phyloP scores from a whole-genome alignment of 768 basidiomycete species.

The Suillus americanus region DNA sequence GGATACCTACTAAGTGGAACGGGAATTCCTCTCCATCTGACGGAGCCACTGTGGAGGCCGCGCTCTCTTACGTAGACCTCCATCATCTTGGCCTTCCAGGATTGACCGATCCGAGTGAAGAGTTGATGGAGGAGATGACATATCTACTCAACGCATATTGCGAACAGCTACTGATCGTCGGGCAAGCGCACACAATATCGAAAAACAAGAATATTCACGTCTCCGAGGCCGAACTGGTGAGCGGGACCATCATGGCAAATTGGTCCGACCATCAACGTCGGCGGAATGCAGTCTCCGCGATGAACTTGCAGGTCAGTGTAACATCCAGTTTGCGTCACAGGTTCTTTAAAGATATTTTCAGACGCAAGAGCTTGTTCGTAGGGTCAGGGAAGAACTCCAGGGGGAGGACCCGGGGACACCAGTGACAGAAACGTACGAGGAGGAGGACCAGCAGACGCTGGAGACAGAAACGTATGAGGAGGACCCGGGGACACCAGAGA shows the following conservation, averaged over 20 bases:
- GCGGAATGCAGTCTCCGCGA: slow-evolving; percentile 37
- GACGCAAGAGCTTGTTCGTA: slow-evolving; percentile 40
- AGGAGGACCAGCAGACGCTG: background rate
- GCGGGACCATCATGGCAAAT: slow-evolving; percentile 45
- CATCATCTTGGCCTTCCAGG: slow-evolving; percentile 30
- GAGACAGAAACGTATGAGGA: slow-evolving; percentile 16
- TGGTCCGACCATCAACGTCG: slow-evolving; percentile 43
- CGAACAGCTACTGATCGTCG: slow-evolving; percentile 34
- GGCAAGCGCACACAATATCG: slow-evolving; percentile 34
- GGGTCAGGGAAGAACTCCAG: slow-evolving; percentile 34
- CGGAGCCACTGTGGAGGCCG: slow-evolving; percentile 24
- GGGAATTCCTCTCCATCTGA: slow-evolving; percentile 21
- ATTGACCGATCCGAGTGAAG: slow-evolving; percentile 20
- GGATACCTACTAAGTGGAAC: slow-evolving; percentile 27
- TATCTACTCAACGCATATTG: slow-evolving; percentile 37
- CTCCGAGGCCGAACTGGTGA: slow-evolving; percentile 43
- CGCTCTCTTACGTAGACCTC: slow-evolving; percentile 24
- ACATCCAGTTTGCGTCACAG: background rate
- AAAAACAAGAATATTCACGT: slow-evolving; percentile 35
- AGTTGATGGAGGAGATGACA: slow-evolving; percentile 37
- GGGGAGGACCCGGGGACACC: slow-evolving; percentile 3
- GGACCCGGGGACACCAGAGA: too few species aligned
- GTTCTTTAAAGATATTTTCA: slow-evolving; percentile 17
- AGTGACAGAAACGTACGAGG: slow-evolving; percentile 11
- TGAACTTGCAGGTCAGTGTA: slow-evolving; percentile 42